These are phyloP conservation scores for Colletotrichum filicis DNA, from an alignment of 2,329 filamentous ascomycete species.

Conservation along the genomic window DNA sequence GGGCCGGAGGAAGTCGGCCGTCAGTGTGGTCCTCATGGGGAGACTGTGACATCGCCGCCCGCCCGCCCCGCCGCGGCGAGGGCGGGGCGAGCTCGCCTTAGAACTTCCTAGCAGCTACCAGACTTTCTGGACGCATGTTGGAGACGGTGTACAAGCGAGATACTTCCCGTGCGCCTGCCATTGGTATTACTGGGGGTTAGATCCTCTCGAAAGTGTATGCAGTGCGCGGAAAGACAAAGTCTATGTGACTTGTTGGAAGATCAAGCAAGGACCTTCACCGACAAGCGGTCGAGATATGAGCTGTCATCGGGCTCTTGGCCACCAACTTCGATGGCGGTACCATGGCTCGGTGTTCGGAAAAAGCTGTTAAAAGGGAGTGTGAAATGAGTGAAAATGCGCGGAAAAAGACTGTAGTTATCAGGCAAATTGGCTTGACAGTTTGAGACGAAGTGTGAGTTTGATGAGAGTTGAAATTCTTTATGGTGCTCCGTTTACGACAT, in stretches of 20 bases:
- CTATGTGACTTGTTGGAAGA: neutral
- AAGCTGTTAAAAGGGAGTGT: neutral
- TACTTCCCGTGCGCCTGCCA: conserved; percentile 3
- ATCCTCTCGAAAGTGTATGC: neutral
- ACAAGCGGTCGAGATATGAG: conserved; percentile 12
- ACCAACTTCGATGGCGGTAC: neutral
- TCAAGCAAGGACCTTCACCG: conserved; percentile 3
- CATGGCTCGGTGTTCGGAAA: conserved; percentile 11
- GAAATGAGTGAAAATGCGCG: neutral
- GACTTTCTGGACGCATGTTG: conserved; percentile 6
- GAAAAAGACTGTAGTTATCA: neutral
- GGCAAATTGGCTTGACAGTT: neutral
- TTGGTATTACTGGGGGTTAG: conserved; percentile 2
- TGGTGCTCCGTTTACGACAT: neutral
- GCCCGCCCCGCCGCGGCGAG: neutral
- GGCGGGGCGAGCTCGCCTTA: neutral
- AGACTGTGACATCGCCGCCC: conserved; percentile 23
- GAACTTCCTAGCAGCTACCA: neutral
- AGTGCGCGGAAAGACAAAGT: neutral
- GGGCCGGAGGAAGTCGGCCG: conserved; percentile 28
- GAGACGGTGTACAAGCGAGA: conserved; percentile 3
- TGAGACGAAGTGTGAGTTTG: neutral
- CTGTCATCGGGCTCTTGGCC: conserved; percentile 14
- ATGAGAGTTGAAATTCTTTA: neutral
- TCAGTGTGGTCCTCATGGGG: conserved; percentile 3